Conservation (phyloP, 371 early-diverging fungal genomes). For the Lichtheimia hyalospora region DNA sequence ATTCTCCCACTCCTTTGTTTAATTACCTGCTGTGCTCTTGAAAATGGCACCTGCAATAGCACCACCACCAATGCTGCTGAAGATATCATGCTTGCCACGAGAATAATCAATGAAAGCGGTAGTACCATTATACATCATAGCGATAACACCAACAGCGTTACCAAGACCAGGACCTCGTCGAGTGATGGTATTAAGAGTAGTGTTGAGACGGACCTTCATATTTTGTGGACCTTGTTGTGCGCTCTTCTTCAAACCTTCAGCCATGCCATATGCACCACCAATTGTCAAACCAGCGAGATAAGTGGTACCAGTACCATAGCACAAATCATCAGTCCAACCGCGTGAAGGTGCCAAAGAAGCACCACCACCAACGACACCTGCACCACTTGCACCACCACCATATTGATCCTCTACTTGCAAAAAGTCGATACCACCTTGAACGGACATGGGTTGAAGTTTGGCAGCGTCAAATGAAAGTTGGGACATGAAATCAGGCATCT, state of each 20-base stretch:
- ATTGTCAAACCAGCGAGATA: slow-evolving; percentile 77
- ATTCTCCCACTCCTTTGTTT: not conserved
- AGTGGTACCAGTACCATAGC: slow-evolving; percentile 85
- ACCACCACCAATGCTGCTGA: slow-evolving; percentile 72
- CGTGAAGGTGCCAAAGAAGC: slow-evolving; percentile 68
- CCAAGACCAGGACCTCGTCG: slow-evolving; percentile 87
- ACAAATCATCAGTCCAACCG: slow-evolving; percentile 82
- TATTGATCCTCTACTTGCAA: slow-evolving; percentile 54
- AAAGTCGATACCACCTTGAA: slow-evolving; percentile 63
- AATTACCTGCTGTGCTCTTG: slow-evolving; percentile 65
- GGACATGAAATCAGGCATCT: slow-evolving; percentile 58
- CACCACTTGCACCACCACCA: slow-evolving; percentile 22
- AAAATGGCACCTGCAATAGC: slow-evolving; percentile 78
- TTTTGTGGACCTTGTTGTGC: slow-evolving; percentile 44
- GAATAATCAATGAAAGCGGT: slow-evolving; percentile 66
- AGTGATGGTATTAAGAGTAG: slow-evolving; percentile 81
- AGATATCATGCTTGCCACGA: slow-evolving; percentile 65
- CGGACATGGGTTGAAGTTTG: slow-evolving; percentile 59
- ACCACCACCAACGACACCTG: slow-evolving; percentile 34
- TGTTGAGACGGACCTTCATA: slow-evolving; percentile 79
- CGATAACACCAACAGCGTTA: slow-evolving; percentile 82
- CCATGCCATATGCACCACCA: slow-evolving; percentile 82
- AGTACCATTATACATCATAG: slow-evolving; percentile 79
- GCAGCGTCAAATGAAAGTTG: slow-evolving; percentile 48
- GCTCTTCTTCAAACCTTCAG: slow-evolving; percentile 73